These are phyloP conservation scores for Eucalyptus regnans DNA, from an alignment of 345 rosid genomes.

Conservation along the genomic window DNA sequence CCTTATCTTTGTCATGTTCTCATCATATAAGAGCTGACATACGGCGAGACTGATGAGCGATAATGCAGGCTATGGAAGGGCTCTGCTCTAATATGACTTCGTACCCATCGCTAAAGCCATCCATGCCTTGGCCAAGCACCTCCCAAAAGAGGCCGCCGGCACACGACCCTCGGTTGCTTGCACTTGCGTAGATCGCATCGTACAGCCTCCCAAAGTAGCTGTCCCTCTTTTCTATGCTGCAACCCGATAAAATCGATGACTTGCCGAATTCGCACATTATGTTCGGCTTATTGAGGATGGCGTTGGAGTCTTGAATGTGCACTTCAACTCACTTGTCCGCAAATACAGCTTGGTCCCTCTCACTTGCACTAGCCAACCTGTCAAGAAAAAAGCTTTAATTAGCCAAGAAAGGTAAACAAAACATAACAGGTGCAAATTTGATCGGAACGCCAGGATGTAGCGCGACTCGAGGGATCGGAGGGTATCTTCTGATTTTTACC, in stretches of 20 bases:
- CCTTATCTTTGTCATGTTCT: neutral
- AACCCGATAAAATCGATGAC: slow-evolving; percentile 32
- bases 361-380: slow-evolving; percentile 44
- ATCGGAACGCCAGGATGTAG: neutral
- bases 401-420: no score
- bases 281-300: slow-evolving; percentile 39
- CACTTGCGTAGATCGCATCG: slow-evolving; percentile 27
- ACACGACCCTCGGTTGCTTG: slow-evolving; percentile 23
- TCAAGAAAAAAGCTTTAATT: neutral
- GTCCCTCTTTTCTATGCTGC: slow-evolving; percentile 36
- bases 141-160: slow-evolving; percentile 73
- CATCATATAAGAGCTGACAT: slow-evolving; percentile 4
- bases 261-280: slow-evolving; percentile 51
- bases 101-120: slow-evolving; percentile 38
- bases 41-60: slow-evolving; percentile 36
- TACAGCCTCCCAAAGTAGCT: slow-evolving; percentile 27
- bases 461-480: neutral
- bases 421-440: neutral
- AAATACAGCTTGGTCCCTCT: slow-evolving; percentile 18
- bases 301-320: slow-evolving; percentile 32
- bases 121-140: slow-evolving; percentile 30
- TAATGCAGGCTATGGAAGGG: slow-evolving; percentile 44
- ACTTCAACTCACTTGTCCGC: slow-evolving; percentile 32
- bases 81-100: slow-evolving; percentile 34
- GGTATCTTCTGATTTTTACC: slow-evolving; percentile 19